Percentiles rank a stretch among this genome's conserved stretches.
Conservation (phyloP, 805 yeast genomes). For the Nakazawaea ishiwadae region DNA sequence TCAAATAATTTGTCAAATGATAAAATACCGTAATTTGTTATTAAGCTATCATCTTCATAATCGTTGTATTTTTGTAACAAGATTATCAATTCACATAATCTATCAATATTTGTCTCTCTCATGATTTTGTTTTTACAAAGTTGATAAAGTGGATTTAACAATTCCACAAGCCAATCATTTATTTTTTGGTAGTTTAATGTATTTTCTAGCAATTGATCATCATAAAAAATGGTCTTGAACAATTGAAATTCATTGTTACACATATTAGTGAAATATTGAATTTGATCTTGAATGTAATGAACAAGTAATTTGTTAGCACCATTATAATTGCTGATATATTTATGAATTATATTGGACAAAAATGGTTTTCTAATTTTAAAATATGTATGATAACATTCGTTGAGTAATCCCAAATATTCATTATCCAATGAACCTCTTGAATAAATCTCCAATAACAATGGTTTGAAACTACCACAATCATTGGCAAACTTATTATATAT, state of each 20-base stretch:
- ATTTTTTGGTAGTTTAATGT: conserved; percentile 30
- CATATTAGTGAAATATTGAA: conserved; percentile 55
- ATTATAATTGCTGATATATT: conserved; percentile 18
- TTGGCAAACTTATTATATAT: conserved; percentile 59
- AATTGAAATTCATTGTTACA: conserved; percentile 57
- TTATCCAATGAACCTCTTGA: conserved; percentile 19
- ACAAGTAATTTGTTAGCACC: conserved; percentile 36
- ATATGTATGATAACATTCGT: conserved; percentile 63
- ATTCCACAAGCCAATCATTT: conserved; percentile 53
- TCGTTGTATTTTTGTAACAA: conserved; percentile 65
- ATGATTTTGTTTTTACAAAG: conserved; percentile 59
- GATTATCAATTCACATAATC: conserved; percentile 71
- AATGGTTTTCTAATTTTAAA: conserved; percentile 52
- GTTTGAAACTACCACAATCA: conserved; percentile 18
- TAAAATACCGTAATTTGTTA: conserved; percentile 21
- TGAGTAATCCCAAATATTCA: conserved; percentile 59
- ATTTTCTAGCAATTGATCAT: not conserved
- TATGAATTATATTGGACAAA: conserved; percentile 32
- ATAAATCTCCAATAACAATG: conserved; percentile 24
- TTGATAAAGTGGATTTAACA: conserved; percentile 79
- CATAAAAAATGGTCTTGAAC: conserved; percentile 51
- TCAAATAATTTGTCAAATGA: conserved; percentile 58
- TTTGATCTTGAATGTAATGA: conserved; percentile 56
- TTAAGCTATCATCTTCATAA: conserved; percentile 42
- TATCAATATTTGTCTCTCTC: conserved; percentile 62